A percentile compares a stretch with the other conserved stretches of the same genome.
Evolutionary conservation across 2,329 filamentous ascomycete genomes (phyloP).

Genomic region (Xylariaceae sp.): DNA sequence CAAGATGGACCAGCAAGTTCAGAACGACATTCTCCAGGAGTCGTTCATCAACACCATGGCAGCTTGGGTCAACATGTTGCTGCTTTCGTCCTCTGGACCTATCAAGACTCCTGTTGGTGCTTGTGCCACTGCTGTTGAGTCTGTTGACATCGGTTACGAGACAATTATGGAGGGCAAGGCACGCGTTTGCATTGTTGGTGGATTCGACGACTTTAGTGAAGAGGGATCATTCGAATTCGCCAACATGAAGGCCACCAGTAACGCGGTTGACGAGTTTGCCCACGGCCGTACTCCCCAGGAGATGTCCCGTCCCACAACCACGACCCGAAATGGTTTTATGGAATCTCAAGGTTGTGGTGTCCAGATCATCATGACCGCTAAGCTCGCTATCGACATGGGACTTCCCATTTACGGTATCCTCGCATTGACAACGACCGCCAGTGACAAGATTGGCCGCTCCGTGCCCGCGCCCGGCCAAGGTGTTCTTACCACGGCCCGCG

Average conservation of each 20-base stretch:
- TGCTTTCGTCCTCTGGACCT: constrained; percentile 91
- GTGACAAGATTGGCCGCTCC: constrained; percentile 97
- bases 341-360: constrained; percentile 98
- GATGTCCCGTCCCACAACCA: constrained; percentile 97
- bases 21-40: constrained; percentile 98
- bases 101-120: constrained; percentile 99
- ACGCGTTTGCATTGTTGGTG: constrained; percentile 93
- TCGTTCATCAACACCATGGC: constrained; percentile 99
- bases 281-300: constrained; percentile 93
- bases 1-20: constrained; percentile 91
- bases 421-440: constrained; percentile 89
- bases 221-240: constrained; percentile 99
- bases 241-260: constrained; percentile 99
- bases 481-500: constrained; percentile 91
- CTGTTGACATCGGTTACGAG: constrained; percentile 94
- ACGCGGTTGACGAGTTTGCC: constrained; percentile 91
- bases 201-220: constrained; percentile 98
- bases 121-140: constrained; percentile 95
- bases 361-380: constrained; percentile 96
- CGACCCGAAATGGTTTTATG: constrained; percentile 97
- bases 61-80: constrained; percentile 98
- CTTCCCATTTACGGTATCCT: constrained; percentile 95
- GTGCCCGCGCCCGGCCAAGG: constrained; percentile 95
- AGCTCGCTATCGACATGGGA: constrained; percentile 95
- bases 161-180: constrained; percentile 98